Conservation (phyloP, 306 rosid species). For the Pachyrhizus erosus region DNA sequence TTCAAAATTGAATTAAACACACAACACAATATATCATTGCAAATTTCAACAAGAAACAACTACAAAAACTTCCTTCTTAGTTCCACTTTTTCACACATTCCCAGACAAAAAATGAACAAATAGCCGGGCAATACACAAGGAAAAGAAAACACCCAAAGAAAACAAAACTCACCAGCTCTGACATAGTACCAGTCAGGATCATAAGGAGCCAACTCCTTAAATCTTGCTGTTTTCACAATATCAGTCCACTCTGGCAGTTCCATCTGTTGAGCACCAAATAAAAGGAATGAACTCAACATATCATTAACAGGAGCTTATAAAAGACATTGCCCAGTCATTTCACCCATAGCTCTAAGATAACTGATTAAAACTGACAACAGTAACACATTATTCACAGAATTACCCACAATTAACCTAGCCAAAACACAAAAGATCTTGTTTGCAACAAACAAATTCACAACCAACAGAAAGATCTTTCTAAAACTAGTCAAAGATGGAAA, state of each 20-base stretch:
- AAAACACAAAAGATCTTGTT: neutral
- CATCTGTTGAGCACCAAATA: conserved; percentile 44
- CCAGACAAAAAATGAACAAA: neutral
- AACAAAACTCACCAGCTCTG: conserved; percentile 60
- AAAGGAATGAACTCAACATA: neutral
- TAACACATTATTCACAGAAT: neutral
- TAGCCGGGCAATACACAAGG: neutral
- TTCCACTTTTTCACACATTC: neutral
- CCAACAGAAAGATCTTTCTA: neutral
- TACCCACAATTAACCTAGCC: neutral
- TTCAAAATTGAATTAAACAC: neutral
- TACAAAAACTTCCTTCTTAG: neutral
- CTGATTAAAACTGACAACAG: neutral
- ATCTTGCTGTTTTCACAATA: conserved; percentile 71
- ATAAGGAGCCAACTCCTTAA: conserved; percentile 82
- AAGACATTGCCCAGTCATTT: neutral
- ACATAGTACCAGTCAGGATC: conserved; percentile 82
- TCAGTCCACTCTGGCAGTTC: conserved; percentile 85
- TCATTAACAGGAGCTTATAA: neutral
- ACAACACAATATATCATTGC: neutral
- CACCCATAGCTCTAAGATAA: neutral
- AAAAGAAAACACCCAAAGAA: neutral
- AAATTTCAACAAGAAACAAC: neutral
- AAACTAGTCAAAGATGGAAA: neutral
- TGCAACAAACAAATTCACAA: neutral